Evolutionary conservation across 495 filamentous ascomycete species (phyloP), one percentile per base, ranked within the genome.

Genomic region (Podospora conica): DNA sequence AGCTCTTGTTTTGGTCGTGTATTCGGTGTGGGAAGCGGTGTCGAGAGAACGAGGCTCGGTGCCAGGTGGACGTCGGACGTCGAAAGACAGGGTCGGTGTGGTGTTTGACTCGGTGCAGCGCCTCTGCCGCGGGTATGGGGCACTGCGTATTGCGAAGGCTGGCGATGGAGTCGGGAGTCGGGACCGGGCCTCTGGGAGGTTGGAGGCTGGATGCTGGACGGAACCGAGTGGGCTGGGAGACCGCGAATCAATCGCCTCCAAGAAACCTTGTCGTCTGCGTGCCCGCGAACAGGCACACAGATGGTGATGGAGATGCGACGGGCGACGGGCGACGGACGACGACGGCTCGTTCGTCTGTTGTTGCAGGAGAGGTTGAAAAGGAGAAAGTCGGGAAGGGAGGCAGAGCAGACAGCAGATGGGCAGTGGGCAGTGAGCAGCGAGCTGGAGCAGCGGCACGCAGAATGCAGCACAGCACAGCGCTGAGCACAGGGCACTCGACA

Each of bases 181-280:
- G 10, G 25, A n/a, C 53, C 9, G 53, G 53, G 5, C 53, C 18
- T 21, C 18, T 18, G 9, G 21, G 22, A 22, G 25, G 40, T 20
- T 10, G 40, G 28, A 18, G 15, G 21, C 57, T 12, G 48, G 15
- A 40, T 25, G 29, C 53, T 53, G 60, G 61, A 28, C 28, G 58
- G 53, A 22, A 31, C 60, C 27, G 62, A 61, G 33, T 58, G 11
- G 60, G 65, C 40, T 53, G 20, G 58, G 61, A 22, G 48, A 28
- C 27, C 63, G 58, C 66, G 64, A 48, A 58, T 70, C 65, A 60
- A 66, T 71, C 68, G 68, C 64, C 70, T 54, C 68, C 68, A 68
- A 61, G 65, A 70, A 67, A 65, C 64, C 64, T 70, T 68, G 70
- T 69, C 72, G 65, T 70, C 72, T 71, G 72, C 67, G 70, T 67